phyloP scores from a whole-genome alignment of 805 yeast species.

The Yamadazyma kitorensis region DNA sequence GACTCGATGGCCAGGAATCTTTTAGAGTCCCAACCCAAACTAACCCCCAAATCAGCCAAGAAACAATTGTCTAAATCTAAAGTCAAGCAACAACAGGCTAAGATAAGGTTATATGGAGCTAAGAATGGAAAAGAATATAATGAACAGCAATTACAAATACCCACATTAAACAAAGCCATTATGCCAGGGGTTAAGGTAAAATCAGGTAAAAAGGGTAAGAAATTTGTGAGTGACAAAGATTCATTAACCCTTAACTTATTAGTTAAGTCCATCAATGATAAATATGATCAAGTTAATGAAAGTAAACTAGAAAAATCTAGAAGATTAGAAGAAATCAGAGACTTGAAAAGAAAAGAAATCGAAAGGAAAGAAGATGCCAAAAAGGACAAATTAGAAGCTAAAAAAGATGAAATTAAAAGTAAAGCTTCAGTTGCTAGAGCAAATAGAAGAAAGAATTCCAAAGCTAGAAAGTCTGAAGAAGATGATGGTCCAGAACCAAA shows the following conservation, averaged over 20 bases:
- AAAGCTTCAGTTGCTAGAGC: conserved; percentile 71
- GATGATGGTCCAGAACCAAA: conserved; percentile 12
- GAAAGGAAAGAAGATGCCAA: conserved; percentile 79
- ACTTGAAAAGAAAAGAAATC: conserved; percentile 79
- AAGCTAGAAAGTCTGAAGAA: conserved; percentile 23
- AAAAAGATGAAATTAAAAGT: conserved; percentile 71
- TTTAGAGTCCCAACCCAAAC: conserved; percentile 54
- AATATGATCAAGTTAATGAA: conserved; percentile 73
- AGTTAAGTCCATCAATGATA: conserved; percentile 78
- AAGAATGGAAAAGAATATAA: conserved; percentile 55
- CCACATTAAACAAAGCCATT: conserved; percentile 76
- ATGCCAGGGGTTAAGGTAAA: conserved; percentile 77
- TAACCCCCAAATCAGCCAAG: conserved; percentile 56
- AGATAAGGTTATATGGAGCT: conserved; percentile 65
- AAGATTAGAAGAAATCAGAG: conserved; percentile 87
- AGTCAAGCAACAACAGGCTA: conserved; percentile 65
- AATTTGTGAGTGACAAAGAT: conserved; percentile 71
- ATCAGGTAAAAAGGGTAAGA: conserved; percentile 85
- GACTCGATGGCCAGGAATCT: conserved; percentile 71
- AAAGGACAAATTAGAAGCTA: conserved; percentile 64
- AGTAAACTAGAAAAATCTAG: conserved; percentile 88
- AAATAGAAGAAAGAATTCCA: conserved; percentile 60
- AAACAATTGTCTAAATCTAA: conserved; percentile 47
- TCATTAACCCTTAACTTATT: conserved; percentile 60
- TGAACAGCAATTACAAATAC: conserved; percentile 79